Percentiles rank a stretch among this genome's conserved stretches.
Conservation (phyloP, 352 stramenopile species). For the Globisporangium polare region DNA sequence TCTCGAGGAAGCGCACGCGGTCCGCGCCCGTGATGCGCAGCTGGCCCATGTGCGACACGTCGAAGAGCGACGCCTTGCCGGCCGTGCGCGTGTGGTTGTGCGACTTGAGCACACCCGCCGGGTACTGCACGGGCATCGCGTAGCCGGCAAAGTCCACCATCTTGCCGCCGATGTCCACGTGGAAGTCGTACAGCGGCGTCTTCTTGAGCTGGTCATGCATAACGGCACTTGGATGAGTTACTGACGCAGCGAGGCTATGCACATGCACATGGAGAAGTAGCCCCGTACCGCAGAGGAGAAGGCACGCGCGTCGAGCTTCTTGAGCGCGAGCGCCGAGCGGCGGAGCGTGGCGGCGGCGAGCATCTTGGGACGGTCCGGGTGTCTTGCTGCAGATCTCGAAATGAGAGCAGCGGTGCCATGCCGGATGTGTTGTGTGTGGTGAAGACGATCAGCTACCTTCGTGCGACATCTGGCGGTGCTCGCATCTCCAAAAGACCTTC, state of each 20-base stretch:
- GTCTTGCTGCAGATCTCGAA: neutral
- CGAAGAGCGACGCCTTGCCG: constrained; percentile 92
- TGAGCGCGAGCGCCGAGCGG: constrained; percentile 13
- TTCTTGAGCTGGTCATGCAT: constrained; percentile 53
- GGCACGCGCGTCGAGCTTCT: constrained; percentile 9
- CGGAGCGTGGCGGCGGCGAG: constrained; percentile 27
- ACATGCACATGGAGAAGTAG: neutral
- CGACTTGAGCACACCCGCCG: constrained; percentile 94
- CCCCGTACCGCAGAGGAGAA: constrained; percentile 9
- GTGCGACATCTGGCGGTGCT: neutral
- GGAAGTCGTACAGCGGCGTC: constrained; percentile 75
- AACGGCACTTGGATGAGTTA: neutral
- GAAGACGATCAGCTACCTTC: neutral
- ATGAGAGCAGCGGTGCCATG: neutral
- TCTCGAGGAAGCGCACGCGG: constrained; percentile 94
- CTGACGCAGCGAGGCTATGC: neutral
- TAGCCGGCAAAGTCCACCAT: constrained; percentile 98
- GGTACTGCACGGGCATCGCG: constrained; percentile 97
- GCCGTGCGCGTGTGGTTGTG: constrained; percentile 74
- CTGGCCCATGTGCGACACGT: constrained; percentile 99
- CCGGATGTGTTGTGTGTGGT: neutral
- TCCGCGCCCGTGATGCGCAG: constrained; percentile 91
- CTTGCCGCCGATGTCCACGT: constrained; percentile 72
- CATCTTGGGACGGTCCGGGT: constrained; percentile 28
- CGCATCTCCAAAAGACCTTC: neutral